Base-by-base conservation (phyloP, 805 yeast genomes). In the Lipomyces japonicus region DNA sequence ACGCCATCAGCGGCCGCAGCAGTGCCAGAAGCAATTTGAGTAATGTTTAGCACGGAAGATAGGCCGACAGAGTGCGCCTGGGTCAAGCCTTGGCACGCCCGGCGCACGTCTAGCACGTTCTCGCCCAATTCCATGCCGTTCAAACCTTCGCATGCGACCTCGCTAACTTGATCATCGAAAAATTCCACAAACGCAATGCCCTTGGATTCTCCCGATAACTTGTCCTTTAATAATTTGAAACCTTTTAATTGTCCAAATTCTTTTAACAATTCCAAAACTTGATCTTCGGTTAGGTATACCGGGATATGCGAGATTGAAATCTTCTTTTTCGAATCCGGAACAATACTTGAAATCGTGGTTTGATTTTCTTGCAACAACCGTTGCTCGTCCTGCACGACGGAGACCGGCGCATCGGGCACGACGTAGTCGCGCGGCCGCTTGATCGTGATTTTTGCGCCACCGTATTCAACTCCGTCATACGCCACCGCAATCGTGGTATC, bases 131-230 rank as follows among this genome's bases (percentile, higher is more conserved):
- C 67, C 51, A 69, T 64, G 12, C 65, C 63, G 37, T 68, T 66
- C 18, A 78, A 62, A 9, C 65, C 65, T 7, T 61, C 56, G 12
- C 71, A 41, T 2, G 70, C 66, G 9, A 63, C 63, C 5, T 63
- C 62, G 2, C 62, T 56, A 21, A 61, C 34, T 14, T 47, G 53
- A 5, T 58, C 44, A 26, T 63, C 63, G 10, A 59, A 61, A 51
- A 66, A 74, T 49, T 79, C 80, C 28, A 75, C 76, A 67, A 82
- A 82, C 2, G 79, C 83, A 22, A 79, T 62, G 0, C 88, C 88
- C 51, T 72, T 68, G 1, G 81, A 73, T n/a, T 71, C 73, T 41
- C 73, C 74, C 2, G 80, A 69, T 4, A 75, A 71, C 37, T 71
- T 70, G 32, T 64, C 61, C 12, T 72, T 63, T 14, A 80, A 57